Base-by-base conservation (phyloP, 148 eudicot species). In the Arbutus unedo region DNA sequence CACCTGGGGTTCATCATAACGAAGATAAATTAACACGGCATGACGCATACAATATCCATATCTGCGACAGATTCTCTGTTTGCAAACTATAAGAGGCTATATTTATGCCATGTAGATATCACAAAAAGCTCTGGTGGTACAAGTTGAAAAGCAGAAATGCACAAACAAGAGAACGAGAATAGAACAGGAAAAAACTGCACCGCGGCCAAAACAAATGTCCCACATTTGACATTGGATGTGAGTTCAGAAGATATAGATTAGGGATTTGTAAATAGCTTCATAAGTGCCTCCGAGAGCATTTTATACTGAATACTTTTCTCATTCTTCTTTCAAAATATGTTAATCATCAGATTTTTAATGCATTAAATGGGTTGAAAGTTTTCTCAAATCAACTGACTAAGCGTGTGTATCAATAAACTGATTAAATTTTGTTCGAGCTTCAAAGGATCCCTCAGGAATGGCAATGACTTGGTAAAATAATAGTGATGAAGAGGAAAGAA, bases 1-100 rank as follows among this genome's bases (percentile, higher is more conserved):
- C 89, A 87, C 90, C 98, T 93, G 93, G 79, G 88, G 10, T 72
- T 72, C 62, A 55, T 70, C 6, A 14, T 2, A 45, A 74, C 7
- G 31, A 62, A 48, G 50, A 79, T 44, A 71, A 23, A 10, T 79
- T 60, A 60, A 50, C 25, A 79, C 0, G 25, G 1, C 56, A 70
- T 41, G 15, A 50, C 44, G 25, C 8, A 8, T 80, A 67, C 82
- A 15, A 18, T 3, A 48, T 15, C 9, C n/a, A 13, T 8, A 14
- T 13, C 13, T 41, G 16, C 6, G n/a, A 6, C 9, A 79, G n/a
- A 31, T 15, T 50, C 7, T 0, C 18, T 43, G 71, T 54, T 23
- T 25, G 72, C 56, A 62, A 44, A 55, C n/a, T 13, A 79, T 51
- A 31, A 51, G 53, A 23, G 21, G 2, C 14, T 64, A 21, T 19